phyloP scores from a whole-genome alignment of 129 eudicot genomes.

The Oenanthe sinensis region DNA sequence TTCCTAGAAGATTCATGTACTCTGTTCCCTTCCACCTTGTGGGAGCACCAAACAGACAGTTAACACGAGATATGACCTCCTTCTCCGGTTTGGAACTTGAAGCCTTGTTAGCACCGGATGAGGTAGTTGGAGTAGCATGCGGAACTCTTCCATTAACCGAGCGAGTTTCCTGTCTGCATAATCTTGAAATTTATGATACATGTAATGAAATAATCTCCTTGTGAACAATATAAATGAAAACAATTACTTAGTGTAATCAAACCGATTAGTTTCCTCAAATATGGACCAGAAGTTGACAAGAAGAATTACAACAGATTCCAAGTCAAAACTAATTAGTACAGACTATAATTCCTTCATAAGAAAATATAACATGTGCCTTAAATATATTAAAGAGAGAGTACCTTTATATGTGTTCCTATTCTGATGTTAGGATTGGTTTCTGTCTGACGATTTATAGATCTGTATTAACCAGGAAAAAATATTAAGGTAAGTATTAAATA shows the following conservation, averaged over 20 bases:
- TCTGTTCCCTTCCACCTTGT: background rate
- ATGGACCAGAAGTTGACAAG: background rate
- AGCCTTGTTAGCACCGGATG: conserved; percentile 1
- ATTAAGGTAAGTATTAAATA: background rate
- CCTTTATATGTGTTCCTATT: conserved; percentile 9
- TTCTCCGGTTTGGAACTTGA: background rate
- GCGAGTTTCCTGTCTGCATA: conserved; percentile 4
- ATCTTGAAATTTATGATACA: background rate
- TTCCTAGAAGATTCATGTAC: too few species aligned
- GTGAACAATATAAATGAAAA: background rate
- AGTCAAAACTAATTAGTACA: background rate
- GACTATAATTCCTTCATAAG: background rate
- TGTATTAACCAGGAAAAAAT: background rate
- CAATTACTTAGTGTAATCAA: background rate
- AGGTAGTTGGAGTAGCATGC: background rate
- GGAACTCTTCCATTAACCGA: conserved; percentile 3
- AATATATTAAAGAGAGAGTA: background rate
- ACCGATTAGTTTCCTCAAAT: background rate
- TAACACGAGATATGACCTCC: background rate
- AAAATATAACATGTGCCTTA: background rate
- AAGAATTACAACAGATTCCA: too few species aligned
- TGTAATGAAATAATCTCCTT: background rate
- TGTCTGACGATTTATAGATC: background rate
- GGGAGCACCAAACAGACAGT: background rate
- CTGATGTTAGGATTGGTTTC: background rate